These are phyloP conservation scores for Wilhelminamyces savonicus DNA, from an alignment of 805 yeast genomes.

Conservation along the genomic window DNA sequence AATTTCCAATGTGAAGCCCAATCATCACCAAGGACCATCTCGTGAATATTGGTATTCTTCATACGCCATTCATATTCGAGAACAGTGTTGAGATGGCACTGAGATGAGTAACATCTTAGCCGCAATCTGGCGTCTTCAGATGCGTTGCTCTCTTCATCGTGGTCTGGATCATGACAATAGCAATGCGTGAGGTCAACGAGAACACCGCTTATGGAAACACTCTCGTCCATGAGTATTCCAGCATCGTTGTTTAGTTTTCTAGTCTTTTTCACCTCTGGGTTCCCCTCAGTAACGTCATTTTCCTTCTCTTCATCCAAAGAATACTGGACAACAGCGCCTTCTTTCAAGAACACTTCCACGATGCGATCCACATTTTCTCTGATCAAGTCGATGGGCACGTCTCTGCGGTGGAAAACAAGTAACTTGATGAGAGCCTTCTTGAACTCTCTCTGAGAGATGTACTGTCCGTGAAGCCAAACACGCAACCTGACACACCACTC, in stretches of 20 bases:
- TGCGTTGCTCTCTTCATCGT: conserved; percentile 7
- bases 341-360: conserved; percentile 33
- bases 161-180: conserved; percentile 27
- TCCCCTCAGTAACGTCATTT: too few relatives aligned
- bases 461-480: conserved; percentile 48
- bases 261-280: neutral
- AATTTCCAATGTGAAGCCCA: conserved; percentile 68
- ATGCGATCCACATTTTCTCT: conserved; percentile 47
- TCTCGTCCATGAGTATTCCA: conserved; percentile 10
- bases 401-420: conserved; percentile 45
- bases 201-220: conserved; percentile 30
- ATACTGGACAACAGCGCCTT: conserved; percentile 42
- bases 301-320: too few relatives aligned
- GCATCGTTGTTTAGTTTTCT: conserved; percentile 5
- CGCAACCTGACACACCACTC: conserved; percentile 48
- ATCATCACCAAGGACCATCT: conserved; percentile 33
- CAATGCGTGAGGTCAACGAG: conserved; percentile 41
- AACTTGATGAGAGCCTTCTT: conserved; percentile 46
- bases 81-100: conserved; percentile 22
- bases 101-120: conserved; percentile 22
- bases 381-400: conserved; percentile 42
- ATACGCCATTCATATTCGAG: conserved; percentile 11
- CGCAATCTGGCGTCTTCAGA: neutral
- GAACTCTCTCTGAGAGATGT: conserved; percentile 46
- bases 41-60: conserved; percentile 12